A percentile compares a stretch with the other conserved stretches of the same genome.
phyloP scores from a whole-genome alignment of 768 basidiomycete genomes.

The Tulasnella calospora region DNA sequence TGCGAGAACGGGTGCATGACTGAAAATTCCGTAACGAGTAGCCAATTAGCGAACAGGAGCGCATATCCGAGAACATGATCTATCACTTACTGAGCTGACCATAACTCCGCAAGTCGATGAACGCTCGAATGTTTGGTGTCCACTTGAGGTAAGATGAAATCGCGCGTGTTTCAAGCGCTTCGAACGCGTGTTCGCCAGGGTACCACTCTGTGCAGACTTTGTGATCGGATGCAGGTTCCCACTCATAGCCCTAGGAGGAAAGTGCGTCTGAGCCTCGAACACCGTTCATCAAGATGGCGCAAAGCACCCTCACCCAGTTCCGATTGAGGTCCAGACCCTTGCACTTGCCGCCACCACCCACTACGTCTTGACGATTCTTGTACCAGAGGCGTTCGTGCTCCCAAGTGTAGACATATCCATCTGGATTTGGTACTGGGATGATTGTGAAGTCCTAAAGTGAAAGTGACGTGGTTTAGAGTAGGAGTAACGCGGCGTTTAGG shows the following conservation, averaged over 20 bases:
- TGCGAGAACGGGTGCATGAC: conserved; percentile 57
- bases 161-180: conserved; percentile 70
- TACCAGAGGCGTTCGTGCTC: conserved; percentile 67
- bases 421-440: conserved; percentile 62
- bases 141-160: conserved; percentile 63
- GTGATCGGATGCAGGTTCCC: conserved; percentile 37
- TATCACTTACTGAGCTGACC: conserved; percentile 68
- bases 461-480: conserved; percentile 21
- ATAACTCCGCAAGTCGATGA: conserved; percentile 73
- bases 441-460: conserved; percentile 55
- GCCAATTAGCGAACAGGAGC: not conserved
- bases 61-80: not conserved
- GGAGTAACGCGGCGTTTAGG: conserved; percentile 15
- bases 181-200: conserved; percentile 67
- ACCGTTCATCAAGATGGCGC: not conserved
- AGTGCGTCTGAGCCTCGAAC: conserved; percentile 12
- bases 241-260: conserved; percentile 61
- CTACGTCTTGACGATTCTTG: conserved; percentile 54
- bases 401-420: conserved; percentile 74
- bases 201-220: conserved; percentile 73
- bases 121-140: conserved; percentile 46
- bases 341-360: conserved; percentile 50
- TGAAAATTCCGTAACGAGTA: conserved; percentile 15
- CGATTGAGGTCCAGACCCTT: conserved; percentile 65
- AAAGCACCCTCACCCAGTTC: conserved; percentile 50